A percentile compares a stretch with the other conserved stretches of the same genome.
phyloP scores from a whole-genome alignment of 2,329 filamentous ascomycete genomes.

The Fusarium newnesense region DNA sequence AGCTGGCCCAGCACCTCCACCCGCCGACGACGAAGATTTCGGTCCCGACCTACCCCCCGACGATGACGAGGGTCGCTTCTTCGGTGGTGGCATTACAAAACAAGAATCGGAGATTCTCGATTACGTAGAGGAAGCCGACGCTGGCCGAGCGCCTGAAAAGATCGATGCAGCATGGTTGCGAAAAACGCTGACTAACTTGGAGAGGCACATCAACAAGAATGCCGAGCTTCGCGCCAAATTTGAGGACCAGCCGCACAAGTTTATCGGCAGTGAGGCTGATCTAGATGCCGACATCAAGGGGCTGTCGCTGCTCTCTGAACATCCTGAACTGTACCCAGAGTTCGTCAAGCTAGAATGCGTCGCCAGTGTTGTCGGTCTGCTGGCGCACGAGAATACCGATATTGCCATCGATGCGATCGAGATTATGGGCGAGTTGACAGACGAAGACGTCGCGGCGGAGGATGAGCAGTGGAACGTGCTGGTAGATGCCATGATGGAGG shows the following conservation, averaged over 20 bases:
- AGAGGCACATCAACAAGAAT: slow-evolving; percentile 91
- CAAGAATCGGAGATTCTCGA: slow-evolving; percentile 86
- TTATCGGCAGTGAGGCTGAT: slow-evolving; percentile 88
- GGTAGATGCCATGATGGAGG: slow-evolving; percentile 72
- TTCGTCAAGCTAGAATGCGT: slow-evolving; percentile 81
- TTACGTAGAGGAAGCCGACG: slow-evolving; percentile 74
- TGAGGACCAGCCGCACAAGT: slow-evolving; percentile 81
- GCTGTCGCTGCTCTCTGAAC: slow-evolving; percentile 86
- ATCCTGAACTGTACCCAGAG: slow-evolving; percentile 83
- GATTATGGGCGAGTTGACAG: slow-evolving; percentile 89
- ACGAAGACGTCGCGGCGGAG: slow-evolving; percentile 87
- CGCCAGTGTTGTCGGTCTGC: slow-evolving; percentile 78
- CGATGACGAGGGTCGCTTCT: slow-evolving; percentile 91
- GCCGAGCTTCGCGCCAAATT: slow-evolving; percentile 87
- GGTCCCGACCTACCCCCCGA: slow-evolving; percentile 58
- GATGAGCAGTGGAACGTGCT: slow-evolving; percentile 84
- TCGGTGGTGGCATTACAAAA: slow-evolving; percentile 87
- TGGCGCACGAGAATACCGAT: slow-evolving; percentile 96
- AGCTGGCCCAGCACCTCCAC: slow-evolving; percentile 57
- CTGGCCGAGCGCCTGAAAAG: slow-evolving; percentile 68
- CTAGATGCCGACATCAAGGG: slow-evolving; percentile 88
- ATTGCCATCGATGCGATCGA: slow-evolving; percentile 93
- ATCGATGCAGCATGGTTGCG: slow-evolving; percentile 88
- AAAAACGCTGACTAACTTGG: slow-evolving; percentile 82
- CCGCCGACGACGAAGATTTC: slow-evolving; percentile 63